Conservation (phyloP, 495 filamentous ascomycete species). For the Antarctomyces pellizariae region DNA sequence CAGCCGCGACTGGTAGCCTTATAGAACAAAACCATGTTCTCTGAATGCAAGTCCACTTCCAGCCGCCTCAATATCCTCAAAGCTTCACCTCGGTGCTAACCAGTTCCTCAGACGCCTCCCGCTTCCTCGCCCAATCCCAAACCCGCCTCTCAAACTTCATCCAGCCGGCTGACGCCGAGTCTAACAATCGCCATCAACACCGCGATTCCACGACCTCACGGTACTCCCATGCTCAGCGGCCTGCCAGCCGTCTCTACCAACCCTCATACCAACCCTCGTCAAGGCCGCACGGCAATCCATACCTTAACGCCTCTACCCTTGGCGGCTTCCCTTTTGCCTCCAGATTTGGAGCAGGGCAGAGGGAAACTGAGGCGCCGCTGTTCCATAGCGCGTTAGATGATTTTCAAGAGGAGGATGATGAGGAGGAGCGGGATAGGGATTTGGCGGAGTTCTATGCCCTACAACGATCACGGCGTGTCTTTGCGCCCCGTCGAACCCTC, state of each 20-base stretch:
- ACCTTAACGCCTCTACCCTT: conserved; percentile 43
- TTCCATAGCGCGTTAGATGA: conserved; percentile 65
- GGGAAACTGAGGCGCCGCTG: conserved; percentile 76
- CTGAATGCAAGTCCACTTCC: conserved; percentile 58
- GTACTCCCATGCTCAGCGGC: conserved; percentile 18
- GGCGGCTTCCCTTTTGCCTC: conserved; percentile 60
- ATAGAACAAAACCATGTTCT: conserved; percentile 79
- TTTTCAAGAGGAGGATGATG: conserved; percentile 73
- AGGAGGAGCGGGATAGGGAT: conserved; percentile 74
- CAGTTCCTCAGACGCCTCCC: conserved; percentile 58
- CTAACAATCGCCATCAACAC: conserved; percentile 23
- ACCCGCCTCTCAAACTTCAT: conserved; percentile 46
- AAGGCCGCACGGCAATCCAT: conserved; percentile 36
- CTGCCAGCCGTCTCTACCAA: conserved; percentile 5
- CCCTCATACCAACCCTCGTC: conserved; percentile 5
- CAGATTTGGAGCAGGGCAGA: conserved; percentile 33
- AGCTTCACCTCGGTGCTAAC: background rate
- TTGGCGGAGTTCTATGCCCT: conserved; percentile 83
- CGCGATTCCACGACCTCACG: conserved; percentile 18
- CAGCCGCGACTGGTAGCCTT: too few relatives aligned
- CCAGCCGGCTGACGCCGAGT: conserved; percentile 33
- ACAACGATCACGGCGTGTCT: conserved; percentile 68
- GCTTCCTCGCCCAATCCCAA: conserved; percentile 92
- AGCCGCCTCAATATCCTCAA: background rate
- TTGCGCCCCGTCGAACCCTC: conserved; percentile 53